These are phyloP conservation scores for Kandelia obovata DNA, from an alignment of 345 rosid species.

Conservation along the genomic window DNA sequence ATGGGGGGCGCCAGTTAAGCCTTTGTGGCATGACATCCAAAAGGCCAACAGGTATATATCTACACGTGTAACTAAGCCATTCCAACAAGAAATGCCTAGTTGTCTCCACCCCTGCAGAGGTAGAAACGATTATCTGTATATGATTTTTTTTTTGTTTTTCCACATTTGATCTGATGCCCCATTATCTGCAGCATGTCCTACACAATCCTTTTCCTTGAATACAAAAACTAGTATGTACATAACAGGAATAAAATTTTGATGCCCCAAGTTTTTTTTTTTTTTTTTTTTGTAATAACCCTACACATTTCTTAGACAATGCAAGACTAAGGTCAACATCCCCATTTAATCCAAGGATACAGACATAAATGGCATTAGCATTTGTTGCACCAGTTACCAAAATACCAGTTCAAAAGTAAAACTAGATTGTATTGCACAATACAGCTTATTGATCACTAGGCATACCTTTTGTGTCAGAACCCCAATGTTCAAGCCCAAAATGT, in stretches of 20 bases:
- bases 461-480: slow-evolving; percentile 97
- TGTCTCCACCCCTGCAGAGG: slow-evolving; percentile 69
- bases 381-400: too few relatives aligned
- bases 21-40: slow-evolving; percentile 77
- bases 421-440: not conserved
- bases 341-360: too few relatives aligned
- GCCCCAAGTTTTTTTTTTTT: too few relatives aligned
- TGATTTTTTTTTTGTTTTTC: not conserved
- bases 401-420: too few relatives aligned
- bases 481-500: slow-evolving; percentile 79
- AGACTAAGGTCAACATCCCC: too few relatives aligned
- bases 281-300: too few relatives aligned
- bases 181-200: too few relatives aligned
- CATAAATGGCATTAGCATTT: too few relatives aligned
- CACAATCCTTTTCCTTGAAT: too few relatives aligned
- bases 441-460: not conserved
- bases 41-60: slow-evolving; percentile 85
- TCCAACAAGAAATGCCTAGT: slow-evolving; percentile 92
- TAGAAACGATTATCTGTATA: not conserved
- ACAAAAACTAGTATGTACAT: too few relatives aligned
- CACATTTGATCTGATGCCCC: not conserved
- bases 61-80: slow-evolving; percentile 82
- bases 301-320: too few relatives aligned
- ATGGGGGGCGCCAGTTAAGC: slow-evolving; percentile 91
- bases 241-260: too few relatives aligned